Evolutionary conservation across 306 rosid species (phyloP).

Genomic region (Fragaria ananassa): DNA sequence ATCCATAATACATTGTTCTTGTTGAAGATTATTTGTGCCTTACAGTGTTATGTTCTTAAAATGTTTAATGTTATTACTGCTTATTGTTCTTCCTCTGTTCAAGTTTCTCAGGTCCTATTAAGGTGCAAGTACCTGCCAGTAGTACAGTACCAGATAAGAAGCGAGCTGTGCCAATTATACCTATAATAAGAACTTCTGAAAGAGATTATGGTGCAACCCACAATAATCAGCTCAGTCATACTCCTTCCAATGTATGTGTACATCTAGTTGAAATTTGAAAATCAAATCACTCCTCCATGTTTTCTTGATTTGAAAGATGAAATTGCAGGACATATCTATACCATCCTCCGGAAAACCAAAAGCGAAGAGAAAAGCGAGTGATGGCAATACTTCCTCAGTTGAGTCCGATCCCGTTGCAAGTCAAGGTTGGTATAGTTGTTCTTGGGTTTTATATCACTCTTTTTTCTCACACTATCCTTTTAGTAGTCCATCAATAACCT

Average conservation of each 20-base stretch:
- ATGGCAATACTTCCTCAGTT: slow-evolving; percentile 38
- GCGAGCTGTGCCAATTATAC: slow-evolving; percentile 45
- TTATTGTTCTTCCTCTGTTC: slow-evolving; percentile 93
- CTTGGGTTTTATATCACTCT: slow-evolving; percentile 21
- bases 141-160: slow-evolving; percentile 60
- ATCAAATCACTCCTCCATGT: background rate
- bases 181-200: slow-evolving; percentile 45
- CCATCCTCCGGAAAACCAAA: slow-evolving; percentile 72
- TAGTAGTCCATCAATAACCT: slow-evolving; percentile 16
- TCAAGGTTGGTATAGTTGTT: slow-evolving; percentile 60
- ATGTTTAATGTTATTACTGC: slow-evolving; percentile 49
- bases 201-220: slow-evolving; percentile 48
- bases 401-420: slow-evolving; percentile 52
- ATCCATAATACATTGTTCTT: background rate
- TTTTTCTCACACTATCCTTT: slow-evolving; percentile 8
- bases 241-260: slow-evolving; percentile 52
- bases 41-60: slow-evolving; percentile 25
- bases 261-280: slow-evolving; percentile 25
- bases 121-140: slow-evolving; percentile 64
- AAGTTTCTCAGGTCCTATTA: slow-evolving; percentile 99
- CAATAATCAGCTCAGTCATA: slow-evolving; percentile 40
- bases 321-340: slow-evolving; percentile 59
- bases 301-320: slow-evolving; percentile 34
- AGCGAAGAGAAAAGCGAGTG: slow-evolving; percentile 61
- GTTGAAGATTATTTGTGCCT: slow-evolving; percentile 11